Percentiles rank a stretch among this genome's conserved stretches.
These are phyloP conservation scores for Lentinus brumalis DNA, from an alignment of 768 basidiomycete genomes.

Conservation along the genomic window DNA sequence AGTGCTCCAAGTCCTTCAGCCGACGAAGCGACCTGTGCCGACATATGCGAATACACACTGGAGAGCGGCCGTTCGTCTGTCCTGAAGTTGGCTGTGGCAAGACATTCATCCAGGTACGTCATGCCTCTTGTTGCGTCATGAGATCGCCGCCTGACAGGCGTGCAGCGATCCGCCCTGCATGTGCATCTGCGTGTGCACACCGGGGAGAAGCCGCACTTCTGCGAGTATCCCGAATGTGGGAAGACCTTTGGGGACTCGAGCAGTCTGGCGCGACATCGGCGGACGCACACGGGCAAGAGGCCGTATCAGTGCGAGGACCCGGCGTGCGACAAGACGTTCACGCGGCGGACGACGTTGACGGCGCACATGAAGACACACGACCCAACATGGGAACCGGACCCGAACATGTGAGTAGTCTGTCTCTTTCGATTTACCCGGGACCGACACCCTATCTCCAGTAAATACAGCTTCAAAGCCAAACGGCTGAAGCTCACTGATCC, in stretches of 20 bases:
- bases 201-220: constrained; percentile 89
- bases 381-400: constrained; percentile 83
- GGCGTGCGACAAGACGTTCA: constrained; percentile 85
- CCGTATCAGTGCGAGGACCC: constrained; percentile 86
- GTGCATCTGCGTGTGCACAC: constrained; percentile 91
- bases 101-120: constrained; percentile 84
- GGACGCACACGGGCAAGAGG: constrained; percentile 85
- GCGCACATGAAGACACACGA: constrained; percentile 89
- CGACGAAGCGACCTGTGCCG: constrained; percentile 82
- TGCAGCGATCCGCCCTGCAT: constrained; percentile 83
- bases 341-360: constrained; percentile 80
- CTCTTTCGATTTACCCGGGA: not conserved
- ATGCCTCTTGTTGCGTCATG: constrained; percentile 1
- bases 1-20: constrained; percentile 81
- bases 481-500: constrained; percentile 49
- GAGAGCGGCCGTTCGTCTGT: constrained; percentile 84
- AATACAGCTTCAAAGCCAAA: constrained; percentile 79
- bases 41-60: constrained; percentile 89
- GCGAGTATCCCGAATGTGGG: constrained; percentile 85
- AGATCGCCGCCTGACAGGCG: constrained; percentile 1
- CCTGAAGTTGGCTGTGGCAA: constrained; percentile 76
- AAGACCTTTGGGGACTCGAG: constrained; percentile 93
- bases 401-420: constrained; percentile 62
- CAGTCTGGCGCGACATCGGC: constrained; percentile 86
- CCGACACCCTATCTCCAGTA: constrained; percentile 44